phyloP scores from a whole-genome alignment of 352 stramenopile genomes.

The Aphanomyces astaci region DNA sequence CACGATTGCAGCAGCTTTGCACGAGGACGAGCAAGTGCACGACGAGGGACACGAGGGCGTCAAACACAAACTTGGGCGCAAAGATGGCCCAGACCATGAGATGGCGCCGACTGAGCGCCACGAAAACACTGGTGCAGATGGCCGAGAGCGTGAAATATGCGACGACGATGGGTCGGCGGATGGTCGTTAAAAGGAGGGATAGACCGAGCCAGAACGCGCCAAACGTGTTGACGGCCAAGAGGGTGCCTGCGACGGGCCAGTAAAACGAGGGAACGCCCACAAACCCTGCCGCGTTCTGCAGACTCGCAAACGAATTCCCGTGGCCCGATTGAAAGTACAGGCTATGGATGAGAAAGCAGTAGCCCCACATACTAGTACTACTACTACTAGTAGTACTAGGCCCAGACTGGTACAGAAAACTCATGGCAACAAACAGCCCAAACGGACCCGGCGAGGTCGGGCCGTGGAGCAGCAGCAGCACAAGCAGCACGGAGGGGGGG shows the following conservation, averaged over 20 bases:
- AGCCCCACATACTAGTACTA: not conserved
- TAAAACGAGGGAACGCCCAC: slow-evolving; percentile 83
- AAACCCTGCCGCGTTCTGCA: slow-evolving; percentile 86
- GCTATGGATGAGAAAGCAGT: slow-evolving; percentile 38
- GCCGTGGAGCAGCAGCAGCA: slow-evolving; percentile 52
- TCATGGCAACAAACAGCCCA: not conserved
- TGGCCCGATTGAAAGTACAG: slow-evolving; percentile 70
- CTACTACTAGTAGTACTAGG: not conserved
- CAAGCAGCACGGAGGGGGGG: slow-evolving; percentile 29
- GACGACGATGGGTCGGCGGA: slow-evolving; percentile 23
- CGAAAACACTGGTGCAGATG: slow-evolving; percentile 73
- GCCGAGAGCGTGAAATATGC: slow-evolving; percentile 50
- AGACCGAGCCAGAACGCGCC: slow-evolving; percentile 37
- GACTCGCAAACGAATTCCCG: slow-evolving; percentile 82
- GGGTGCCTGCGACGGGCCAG: slow-evolving; percentile 56
- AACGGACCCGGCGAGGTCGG: slow-evolving; percentile 53
- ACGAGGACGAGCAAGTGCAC: slow-evolving; percentile 25
- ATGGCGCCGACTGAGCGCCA: slow-evolving; percentile 76
- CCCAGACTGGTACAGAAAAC: not conserved
- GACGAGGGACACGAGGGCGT: slow-evolving; percentile 55
- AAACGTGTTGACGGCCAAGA: slow-evolving; percentile 86
- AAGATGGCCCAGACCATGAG: slow-evolving; percentile 93
- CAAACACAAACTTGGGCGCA: slow-evolving; percentile 86
- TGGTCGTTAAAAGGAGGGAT: not conserved
- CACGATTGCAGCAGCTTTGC: not conserved